Evolutionary conservation across 1,284 basidiomycete species (phyloP).

Genomic region (Testicularia cyperi): DNA sequence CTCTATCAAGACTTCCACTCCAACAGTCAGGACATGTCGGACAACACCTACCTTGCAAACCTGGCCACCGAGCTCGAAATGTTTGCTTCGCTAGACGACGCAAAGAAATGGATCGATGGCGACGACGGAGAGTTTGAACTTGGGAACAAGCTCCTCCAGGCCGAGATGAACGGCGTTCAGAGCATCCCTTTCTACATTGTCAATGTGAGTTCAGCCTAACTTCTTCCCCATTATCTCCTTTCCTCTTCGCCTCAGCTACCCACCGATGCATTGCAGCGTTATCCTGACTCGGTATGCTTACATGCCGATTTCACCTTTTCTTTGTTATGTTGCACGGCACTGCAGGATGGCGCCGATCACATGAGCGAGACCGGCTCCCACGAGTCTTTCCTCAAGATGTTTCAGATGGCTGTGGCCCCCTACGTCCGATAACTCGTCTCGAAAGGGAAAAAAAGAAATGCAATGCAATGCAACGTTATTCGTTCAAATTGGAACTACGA

Average conservation of each 20-base stretch:
- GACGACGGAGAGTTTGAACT: slow-evolving; percentile 42
- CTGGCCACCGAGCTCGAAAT: slow-evolving; percentile 21
- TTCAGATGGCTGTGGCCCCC: slow-evolving; percentile 41
- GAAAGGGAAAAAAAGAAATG: too few species aligned
- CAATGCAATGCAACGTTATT: too few species aligned
- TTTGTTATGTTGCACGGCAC: too few species aligned
- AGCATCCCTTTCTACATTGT: slow-evolving; percentile 45
- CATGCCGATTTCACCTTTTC: background rate
- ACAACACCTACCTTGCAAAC: slow-evolving; percentile 18
- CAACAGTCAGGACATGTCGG: slow-evolving; percentile 30
- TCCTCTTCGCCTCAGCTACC: background rate
- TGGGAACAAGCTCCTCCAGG: slow-evolving; percentile 32
- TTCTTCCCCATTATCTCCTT: too few species aligned
- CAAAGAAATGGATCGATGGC: slow-evolving; percentile 34
- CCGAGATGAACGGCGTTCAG: slow-evolving; percentile 41
- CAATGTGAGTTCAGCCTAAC: slow-evolving; percentile 29
- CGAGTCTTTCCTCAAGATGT: slow-evolving; percentile 36
- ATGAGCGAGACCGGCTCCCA: slow-evolving; percentile 37
- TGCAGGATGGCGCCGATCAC: slow-evolving; percentile 38
- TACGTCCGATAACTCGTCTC: slow-evolving; percentile 10
- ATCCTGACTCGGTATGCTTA: slow-evolving; percentile 1
- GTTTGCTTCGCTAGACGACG: slow-evolving; percentile 14
- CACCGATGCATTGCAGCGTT: too few species aligned
- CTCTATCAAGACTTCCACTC: slow-evolving; percentile 29
- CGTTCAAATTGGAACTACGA: too few species aligned